Conservation (phyloP, 257 asterid species). For the Solanum etuberosum region DNA sequence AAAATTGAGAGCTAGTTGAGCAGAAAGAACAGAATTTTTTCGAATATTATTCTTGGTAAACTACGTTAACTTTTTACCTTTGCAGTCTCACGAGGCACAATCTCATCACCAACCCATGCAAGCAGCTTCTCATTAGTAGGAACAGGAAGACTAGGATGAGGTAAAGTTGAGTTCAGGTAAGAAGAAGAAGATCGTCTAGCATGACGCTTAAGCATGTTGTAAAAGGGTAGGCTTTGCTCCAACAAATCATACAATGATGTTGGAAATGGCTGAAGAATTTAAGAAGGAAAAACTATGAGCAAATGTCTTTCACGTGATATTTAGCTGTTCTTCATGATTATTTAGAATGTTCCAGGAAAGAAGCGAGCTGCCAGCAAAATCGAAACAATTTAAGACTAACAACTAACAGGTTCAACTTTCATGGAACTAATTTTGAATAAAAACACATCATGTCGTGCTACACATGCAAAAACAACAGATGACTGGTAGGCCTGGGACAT, state of each 20-base stretch:
- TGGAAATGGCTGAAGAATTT: constrained; percentile 62
- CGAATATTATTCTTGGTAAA: not conserved
- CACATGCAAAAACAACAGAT: not conserved
- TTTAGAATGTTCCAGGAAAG: not conserved
- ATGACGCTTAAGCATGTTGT: constrained; percentile 53
- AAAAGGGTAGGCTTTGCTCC: constrained; percentile 82
- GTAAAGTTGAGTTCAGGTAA: constrained; percentile 5
- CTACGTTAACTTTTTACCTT: constrained; percentile 28
- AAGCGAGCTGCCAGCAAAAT: not conserved
- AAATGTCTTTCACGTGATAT: not conserved
- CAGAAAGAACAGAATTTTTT: not conserved
- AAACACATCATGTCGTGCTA: not conserved
- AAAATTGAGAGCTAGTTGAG: not conserved
- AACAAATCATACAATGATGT: constrained; percentile 49
- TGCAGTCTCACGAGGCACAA: constrained; percentile 89
- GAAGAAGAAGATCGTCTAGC: constrained; percentile 15
- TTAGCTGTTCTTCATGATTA: not conserved
- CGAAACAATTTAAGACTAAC: not conserved
- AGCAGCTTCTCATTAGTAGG: constrained; percentile 76
- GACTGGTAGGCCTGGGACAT: not conserved
- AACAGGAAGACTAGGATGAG: constrained; percentile 51
- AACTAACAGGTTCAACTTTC: not conserved
- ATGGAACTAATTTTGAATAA: not conserved
- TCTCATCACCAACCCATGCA: constrained; percentile 84
- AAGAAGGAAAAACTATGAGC: not conserved